Base-by-base conservation (phyloP, 2,329 filamentous ascomycete genomes). In the Alternaria sp. region DNA sequence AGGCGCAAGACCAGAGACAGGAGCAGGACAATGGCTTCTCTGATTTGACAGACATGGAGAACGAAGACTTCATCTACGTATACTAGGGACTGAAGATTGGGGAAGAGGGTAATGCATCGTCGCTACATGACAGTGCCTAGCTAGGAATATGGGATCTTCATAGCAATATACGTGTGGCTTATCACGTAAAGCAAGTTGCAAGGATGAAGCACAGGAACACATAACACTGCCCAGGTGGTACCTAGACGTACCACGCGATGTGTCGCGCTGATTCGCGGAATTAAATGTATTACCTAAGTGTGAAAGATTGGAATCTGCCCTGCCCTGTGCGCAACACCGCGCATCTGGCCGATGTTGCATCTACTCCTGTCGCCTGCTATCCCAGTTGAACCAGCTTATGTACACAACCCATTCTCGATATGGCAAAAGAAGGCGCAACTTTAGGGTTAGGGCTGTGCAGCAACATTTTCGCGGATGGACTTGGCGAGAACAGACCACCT, bases 11-110 rank as follows among this genome's bases (percentile, higher is more conserved):
- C 6, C 43, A 36, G 38, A 26, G 36, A 16, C 51, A 59, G 20
- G 58, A 62, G 41, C 54, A 57, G 11, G 65, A 69, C 32, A 63
- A 68, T 36, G 63, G 66, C 4, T 70, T 70, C 32, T 56, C 53
- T 8, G 66, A 70, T 32, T 54, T 68, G 52, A 70, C 68, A 8
- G 68, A 70, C 32, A 58, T 70, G 56, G 18, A 56, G 51, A 70
- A 69, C 38, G 68, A 70, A 57, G 68, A 70, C 32, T 70, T 58
- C 32, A 58, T 58, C n/a, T 58, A 58, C 30, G 55, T 58, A 18
- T 58, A 58, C 11, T 58, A 41, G 46, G 20, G 26, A 55, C 18
- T 4, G 12, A 30, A 30, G 24, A 47, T 22, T n/a, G 18, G 38
- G 12, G 18, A 20, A 8, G 11, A 24, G 12, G 20, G 6, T 20